phyloP scores from a whole-genome alignment of 768 basidiomycete genomes.

The Steccherinum ochraceum region DNA sequence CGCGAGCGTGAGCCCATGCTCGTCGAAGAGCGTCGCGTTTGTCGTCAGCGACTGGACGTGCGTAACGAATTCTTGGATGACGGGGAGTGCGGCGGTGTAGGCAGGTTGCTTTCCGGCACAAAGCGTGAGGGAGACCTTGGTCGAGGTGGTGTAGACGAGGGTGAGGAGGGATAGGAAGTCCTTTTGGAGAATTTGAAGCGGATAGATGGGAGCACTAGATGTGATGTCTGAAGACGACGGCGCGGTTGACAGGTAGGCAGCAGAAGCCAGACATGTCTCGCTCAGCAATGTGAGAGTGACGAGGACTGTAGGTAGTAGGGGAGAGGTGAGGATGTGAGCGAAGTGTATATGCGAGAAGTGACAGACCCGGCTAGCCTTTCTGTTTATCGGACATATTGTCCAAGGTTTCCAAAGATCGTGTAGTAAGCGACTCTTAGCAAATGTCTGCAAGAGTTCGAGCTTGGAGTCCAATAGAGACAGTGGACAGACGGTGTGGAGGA shows the following conservation, averaged over 20 bases:
- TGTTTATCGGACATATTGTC: not conserved
- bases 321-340: not conserved
- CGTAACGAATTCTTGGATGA: slow-evolving; percentile 16
- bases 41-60: slow-evolving; percentile 20
- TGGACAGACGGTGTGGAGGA: not conserved
- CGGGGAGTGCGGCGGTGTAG: slow-evolving; percentile 16
- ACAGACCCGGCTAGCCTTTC: not conserved
- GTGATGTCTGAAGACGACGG: slow-evolving; percentile 3
- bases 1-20: slow-evolving; percentile 19
- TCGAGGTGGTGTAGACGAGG: slow-evolving; percentile 20
- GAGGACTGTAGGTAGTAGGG: not conserved
- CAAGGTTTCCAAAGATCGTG: not conserved
- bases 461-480: too few relatives aligned
- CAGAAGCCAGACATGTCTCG: not conserved
- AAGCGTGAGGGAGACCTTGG: slow-evolving; percentile 20
- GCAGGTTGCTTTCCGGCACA: slow-evolving; percentile 13
- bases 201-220: too few relatives aligned
- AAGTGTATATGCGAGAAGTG: not conserved
- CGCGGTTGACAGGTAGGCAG: not conserved
- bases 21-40: slow-evolving; percentile 22
- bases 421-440: not conserved
- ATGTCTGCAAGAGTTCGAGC: too few relatives aligned
- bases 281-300: not conserved
- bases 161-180: slow-evolving; percentile 23
- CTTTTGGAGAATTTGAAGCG: slow-evolving; percentile 14